Evolutionary conservation across 768 basidiomycete genomes (phyloP), one percentile per base, ranked within the genome.

Genomic region (Multifurca ochricompacta): DNA sequence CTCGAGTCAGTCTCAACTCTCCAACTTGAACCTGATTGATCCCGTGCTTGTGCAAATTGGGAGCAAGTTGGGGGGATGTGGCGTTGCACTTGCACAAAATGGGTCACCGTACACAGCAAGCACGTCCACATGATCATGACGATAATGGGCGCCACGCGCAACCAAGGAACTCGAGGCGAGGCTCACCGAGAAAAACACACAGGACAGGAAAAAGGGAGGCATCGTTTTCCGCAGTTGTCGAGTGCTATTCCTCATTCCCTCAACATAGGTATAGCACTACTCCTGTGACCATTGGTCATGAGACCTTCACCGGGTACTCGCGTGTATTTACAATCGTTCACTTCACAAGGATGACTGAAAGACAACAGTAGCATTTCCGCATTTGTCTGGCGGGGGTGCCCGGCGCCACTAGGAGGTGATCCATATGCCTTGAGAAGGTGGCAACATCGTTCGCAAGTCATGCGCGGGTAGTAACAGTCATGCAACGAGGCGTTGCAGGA

Each of bases 241-340:
- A 43, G 25, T 19, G 9, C 43, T n/a, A n/a, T n/a, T n/a, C n/a
- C n/a, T 36, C 43, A 44, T 23, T 35, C 51, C 18, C 54, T 52
- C 35, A 25, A 48, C 39, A 47, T 52, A 14, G 56, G 10, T 19
- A 42, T 57, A 52, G 44, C 30, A 39, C 16, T 41, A 28, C 39
- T 30, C 31, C 48, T 45, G 28, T 51, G 39, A 52, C 19, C 55
- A 39, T 30, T 47, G 56, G 46, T 52, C 56, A 57, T 41, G 27
- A 9, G 50, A 42, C 50, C 45, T 14, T n/a, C 27, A 42, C 50
- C 43, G 39, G 44, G 19, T 42, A 23, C 25, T 56, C 28, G 50
- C 39, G 43, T 46, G 30, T 21, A 21, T 30, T 36, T 19, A 40
- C 14, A 32, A 10, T 31, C 16, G n/a, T 34, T 45, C 19, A 23